Percentiles rank a stretch among this genome's conserved stretches.
These are phyloP conservation scores for Chaetomium fimeti DNA, from an alignment of 495 filamentous ascomycete species.

Conservation along the genomic window DNA sequence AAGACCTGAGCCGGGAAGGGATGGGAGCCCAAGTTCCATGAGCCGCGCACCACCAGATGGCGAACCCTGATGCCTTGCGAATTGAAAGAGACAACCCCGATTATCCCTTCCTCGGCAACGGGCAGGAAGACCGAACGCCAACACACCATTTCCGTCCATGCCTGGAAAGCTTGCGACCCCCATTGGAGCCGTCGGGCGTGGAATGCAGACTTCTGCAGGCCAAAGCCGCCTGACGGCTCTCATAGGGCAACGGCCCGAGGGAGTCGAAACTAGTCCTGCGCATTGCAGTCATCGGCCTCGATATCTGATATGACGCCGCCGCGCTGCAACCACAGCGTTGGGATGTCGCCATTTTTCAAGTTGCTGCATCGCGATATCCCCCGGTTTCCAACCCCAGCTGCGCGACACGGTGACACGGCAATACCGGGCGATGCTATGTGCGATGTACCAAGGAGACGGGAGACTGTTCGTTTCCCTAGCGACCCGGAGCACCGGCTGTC, in stretches of 20 bases:
- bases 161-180: constrained; percentile 16
- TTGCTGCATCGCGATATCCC: constrained; percentile 5
- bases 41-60: constrained; percentile 11
- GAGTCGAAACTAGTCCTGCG: constrained; percentile 21
- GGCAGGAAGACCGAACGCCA: constrained; percentile 29
- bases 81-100: constrained; percentile 20
- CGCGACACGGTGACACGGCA: neutral
- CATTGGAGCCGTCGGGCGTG: constrained; percentile 34
- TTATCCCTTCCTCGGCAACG: constrained; percentile 27
- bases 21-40: constrained; percentile 4
- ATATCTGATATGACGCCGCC: constrained; percentile 8
- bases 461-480: constrained; percentile 16
- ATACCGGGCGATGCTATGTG: constrained; percentile 8
- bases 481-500: constrained; percentile 17
- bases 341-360: constrained; percentile 7
- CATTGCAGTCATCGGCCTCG: constrained; percentile 32
- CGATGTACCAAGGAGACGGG: too few species aligned
- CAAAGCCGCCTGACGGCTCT: constrained; percentile 20
- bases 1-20: constrained; percentile 14
- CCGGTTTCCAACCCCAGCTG: neutral
- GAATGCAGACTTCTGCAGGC: constrained; percentile 35
- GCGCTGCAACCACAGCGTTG: constrained; percentile 9
- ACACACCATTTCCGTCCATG: constrained; percentile 29
- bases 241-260: constrained; percentile 31
- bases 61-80: constrained; percentile 19